These are phyloP conservation scores for Fusarium chuoi DNA, from an alignment of 2,329 filamentous ascomycete species.

Conservation along the genomic window DNA sequence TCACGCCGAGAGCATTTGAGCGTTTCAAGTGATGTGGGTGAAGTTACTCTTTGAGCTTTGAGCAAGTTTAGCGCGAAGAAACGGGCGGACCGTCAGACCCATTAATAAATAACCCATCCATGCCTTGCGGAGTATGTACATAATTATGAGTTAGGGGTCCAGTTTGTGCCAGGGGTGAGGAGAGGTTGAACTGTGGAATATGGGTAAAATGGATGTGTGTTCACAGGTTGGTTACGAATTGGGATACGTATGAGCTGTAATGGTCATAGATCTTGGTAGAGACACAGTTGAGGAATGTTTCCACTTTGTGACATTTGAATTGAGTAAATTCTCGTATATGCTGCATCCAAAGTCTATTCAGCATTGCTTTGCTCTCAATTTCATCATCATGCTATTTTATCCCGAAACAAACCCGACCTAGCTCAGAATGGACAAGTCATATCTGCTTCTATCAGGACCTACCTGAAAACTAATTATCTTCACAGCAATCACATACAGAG, in stretches of 20 bases:
- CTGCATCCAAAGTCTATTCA: not conserved
- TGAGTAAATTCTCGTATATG: not conserved
- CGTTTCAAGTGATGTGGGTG: slow-evolving; percentile 35
- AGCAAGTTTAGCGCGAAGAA: slow-evolving; percentile 36
- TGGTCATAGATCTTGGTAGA: not conserved
- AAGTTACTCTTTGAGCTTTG: slow-evolving; percentile 25
- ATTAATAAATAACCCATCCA: slow-evolving; percentile 15
- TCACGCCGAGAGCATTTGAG: not conserved
- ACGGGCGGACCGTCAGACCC: slow-evolving; percentile 22
- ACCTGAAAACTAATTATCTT: slow-evolving; percentile 5
- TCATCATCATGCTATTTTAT: slow-evolving; percentile 7
- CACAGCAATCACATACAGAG: slow-evolving; percentile 1
- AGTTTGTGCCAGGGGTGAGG: slow-evolving; percentile 19
- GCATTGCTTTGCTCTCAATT: not conserved
- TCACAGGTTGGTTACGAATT: not conserved
- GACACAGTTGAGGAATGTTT: not conserved
- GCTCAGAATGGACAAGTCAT: not conserved
- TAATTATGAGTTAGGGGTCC: slow-evolving; percentile 31
- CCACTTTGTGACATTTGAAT: not conserved
- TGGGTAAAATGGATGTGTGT: not conserved
- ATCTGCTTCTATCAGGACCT: not conserved
- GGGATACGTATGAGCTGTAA: not conserved
- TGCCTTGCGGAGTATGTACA: not conserved
- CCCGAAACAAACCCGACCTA: slow-evolving; percentile 4
- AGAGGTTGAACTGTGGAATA: not conserved